Conservation (phyloP, 78 protist genomes). For the Bodo saltans region DNA sequence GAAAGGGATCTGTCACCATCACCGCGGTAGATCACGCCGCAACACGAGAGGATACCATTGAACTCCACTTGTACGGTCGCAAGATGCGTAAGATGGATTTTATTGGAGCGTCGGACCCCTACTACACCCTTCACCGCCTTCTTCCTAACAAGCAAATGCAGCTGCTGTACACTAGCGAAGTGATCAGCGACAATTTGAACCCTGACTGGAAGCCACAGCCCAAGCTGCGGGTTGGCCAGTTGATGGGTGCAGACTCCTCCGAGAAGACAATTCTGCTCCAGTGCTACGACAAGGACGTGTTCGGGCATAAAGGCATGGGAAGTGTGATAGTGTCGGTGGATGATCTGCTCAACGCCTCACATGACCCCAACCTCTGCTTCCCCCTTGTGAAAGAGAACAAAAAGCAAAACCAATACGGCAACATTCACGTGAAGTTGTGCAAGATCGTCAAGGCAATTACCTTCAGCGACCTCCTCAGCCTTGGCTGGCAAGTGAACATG, state of each 20-base stretch:
- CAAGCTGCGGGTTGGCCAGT: background rate
- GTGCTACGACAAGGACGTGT: background rate
- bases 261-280: background rate
- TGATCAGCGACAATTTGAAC: background rate
- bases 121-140: background rate
- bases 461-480: conserved; percentile 1
- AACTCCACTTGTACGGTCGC: background rate
- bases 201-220: background rate
- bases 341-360: background rate
- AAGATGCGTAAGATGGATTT: conserved; percentile 13
- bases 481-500: conserved; percentile 16
- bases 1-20: background rate
- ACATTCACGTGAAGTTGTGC: background rate
- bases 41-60: background rate
- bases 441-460: background rate
- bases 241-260: background rate
- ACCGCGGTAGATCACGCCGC: background rate
- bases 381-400: background rate
- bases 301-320: background rate
- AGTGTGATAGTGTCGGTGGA: background rate
- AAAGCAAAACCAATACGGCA: background rate
- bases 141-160: background rate
- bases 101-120: conserved; percentile 9
- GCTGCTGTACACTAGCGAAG: background rate
- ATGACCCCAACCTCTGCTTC: background rate